These are phyloP conservation scores for Arthromyces matolae DNA, from an alignment of 768 basidiomycete species.

Conservation along the genomic window DNA sequence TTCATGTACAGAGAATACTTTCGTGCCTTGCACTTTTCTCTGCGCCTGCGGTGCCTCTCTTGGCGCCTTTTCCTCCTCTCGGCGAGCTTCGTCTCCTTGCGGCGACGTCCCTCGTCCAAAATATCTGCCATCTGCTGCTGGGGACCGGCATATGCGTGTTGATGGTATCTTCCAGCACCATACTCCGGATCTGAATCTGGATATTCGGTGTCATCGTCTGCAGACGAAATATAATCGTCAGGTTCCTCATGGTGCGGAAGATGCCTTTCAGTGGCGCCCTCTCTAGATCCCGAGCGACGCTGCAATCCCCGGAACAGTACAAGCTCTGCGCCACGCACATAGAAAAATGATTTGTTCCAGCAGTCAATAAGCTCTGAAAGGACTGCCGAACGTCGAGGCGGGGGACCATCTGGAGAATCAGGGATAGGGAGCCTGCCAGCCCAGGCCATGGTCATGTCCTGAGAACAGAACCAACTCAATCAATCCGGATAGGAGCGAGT, in stretches of 20 bases:
- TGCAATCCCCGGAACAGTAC: constrained; percentile 79
- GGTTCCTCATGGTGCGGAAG: constrained; percentile 46
- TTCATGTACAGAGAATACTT: constrained; percentile 62
- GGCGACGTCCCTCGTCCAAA: constrained; percentile 48
- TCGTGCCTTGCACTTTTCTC: constrained; percentile 57
- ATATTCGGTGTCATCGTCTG: constrained; percentile 31
- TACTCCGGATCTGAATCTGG: constrained; percentile 42
- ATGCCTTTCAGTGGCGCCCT: constrained; percentile 52
- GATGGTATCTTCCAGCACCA: constrained; percentile 31
- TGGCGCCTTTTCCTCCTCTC: constrained; percentile 60
- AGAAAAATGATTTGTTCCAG: constrained; percentile 79
- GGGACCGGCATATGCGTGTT: constrained; percentile 39
- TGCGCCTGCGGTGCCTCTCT: constrained; percentile 61
- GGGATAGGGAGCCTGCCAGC: constrained; percentile 69
- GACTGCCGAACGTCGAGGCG: constrained; percentile 56
- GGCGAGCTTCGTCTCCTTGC: constrained; percentile 40
- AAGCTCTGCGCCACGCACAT: constrained; percentile 70
- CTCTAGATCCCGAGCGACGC: constrained; percentile 63
- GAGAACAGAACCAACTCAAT: constrained; percentile 1
- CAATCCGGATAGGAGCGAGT: no score
- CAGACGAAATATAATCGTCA: constrained; percentile 39
- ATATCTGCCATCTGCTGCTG: constrained; percentile 35
- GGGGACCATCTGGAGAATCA: constrained; percentile 41
- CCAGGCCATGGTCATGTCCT: constrained; percentile 80
- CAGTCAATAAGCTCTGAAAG: constrained; percentile 71